Base-by-base conservation (phyloP, 192 early-diverging fungal genomes). In the Mortierella antarctica region DNA sequence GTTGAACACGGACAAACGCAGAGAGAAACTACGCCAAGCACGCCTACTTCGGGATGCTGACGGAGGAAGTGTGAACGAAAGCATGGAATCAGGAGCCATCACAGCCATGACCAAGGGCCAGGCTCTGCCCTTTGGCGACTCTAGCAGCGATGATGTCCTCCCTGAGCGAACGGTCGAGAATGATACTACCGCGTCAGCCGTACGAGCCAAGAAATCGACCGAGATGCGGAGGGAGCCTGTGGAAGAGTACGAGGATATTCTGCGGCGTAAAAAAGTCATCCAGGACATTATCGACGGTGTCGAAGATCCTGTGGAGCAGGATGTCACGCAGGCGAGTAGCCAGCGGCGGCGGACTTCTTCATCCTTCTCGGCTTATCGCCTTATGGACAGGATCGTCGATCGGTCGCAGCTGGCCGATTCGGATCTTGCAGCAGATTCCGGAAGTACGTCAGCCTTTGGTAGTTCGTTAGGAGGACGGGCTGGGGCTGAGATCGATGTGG, bases 221-320 rank as follows among this genome's bases (percentile, higher is more conserved):
- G 31, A 31, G 31, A 31, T 31, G 31, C 57, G 3, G 1, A 31
- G 40, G 39, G 56, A 5, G 17, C 45, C 55, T 13, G 51, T 79
- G 10, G 77, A 72, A 13, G 77, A 80, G n/a, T 71, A 67, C 55
- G 68, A 59, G 52, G 64, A 71, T 4, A 41, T 53, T 31, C n/a
- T 80, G 58, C 57, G 63, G 7, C 63, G 77, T 18, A 71, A 55
- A 40, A 80, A 63, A 47, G 40, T 71, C 11, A 80, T 80, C 31
- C 70, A 70, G 2, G 58, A 58, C 12, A 80, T 80, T 52, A n/a
- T 80, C 45, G 77, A 80, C 50, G 77, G 70, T 3, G 64, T 68
- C 4, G 69, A 60, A 0, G 69, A 62, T 18, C 42, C 21, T 18
- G 69, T 13, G 18, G 57, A 53, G 17, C 21, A 31, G 15, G 7